A percentile compares a stretch with the other conserved stretches of the same genome.
phyloP scores from a whole-genome alignment of 495 filamentous ascomycete genomes.

The Talaromyces adpressus region DNA sequence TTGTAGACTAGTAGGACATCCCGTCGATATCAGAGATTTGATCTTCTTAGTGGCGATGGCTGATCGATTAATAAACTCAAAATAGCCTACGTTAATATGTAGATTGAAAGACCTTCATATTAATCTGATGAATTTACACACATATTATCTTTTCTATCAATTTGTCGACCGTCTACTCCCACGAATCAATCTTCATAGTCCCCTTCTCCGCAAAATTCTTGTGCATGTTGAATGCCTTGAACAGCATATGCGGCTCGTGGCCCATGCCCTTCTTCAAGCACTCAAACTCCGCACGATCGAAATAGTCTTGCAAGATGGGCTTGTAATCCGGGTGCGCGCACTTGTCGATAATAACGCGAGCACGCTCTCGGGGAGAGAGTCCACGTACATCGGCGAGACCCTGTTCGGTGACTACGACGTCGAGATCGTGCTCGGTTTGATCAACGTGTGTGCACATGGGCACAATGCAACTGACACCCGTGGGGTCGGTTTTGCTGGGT shows the following conservation, averaged over 20 bases:
- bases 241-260: conserved; percentile 83
- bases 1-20: neutral
- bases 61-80: too few species aligned
- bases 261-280: conserved; percentile 84
- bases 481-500: conserved; percentile 75
- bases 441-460: conserved; percentile 91
- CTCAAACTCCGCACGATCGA: conserved; percentile 80
- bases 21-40: too few species aligned
- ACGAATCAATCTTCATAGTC: conserved; percentile 69
- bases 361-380: conserved; percentile 71
- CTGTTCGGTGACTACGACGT: conserved; percentile 81
- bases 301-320: conserved; percentile 77
- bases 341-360: conserved; percentile 80
- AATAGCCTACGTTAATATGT: too few species aligned
- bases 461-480: conserved; percentile 80
- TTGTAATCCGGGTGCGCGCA: conserved; percentile 82
- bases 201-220: conserved; percentile 71
- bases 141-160: too few species aligned
- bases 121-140: neutral
- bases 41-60: too few species aligned
- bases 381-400: conserved; percentile 84
- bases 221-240: conserved; percentile 85
- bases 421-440: conserved; percentile 88
- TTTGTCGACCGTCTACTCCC: conserved; percentile 30
- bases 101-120: neutral